Base-by-base conservation (phyloP, 164 flowering plant genomes). In the Annona cherimola region DNA sequence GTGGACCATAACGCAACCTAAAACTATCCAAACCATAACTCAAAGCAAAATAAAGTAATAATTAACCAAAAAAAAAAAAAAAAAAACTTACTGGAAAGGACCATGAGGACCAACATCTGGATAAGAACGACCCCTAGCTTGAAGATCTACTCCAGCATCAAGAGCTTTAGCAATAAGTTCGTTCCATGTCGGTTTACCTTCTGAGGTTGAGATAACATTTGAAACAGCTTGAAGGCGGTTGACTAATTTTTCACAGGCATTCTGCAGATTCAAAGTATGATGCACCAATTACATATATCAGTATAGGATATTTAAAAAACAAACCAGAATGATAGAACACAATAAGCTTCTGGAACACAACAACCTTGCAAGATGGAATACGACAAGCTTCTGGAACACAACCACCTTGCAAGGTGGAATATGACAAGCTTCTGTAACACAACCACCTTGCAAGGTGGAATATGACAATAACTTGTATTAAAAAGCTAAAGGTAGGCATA, bases 121-220 rank as follows among this genome's bases (percentile, higher is more conserved):
- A 54, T 68, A 68, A 40, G 50, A 60, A 26, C 70, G 70, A 3
- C 70, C 70, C 35, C 70, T 45, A 46, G 70, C 61, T 68, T 68
- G 70, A 68, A 68, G 70, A 61, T 68, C 70, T 40, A 68, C 61
- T 45, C 70, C 70, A 50, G 70, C 60, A 68, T 50, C 70, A 68
- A 68, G 70, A 50, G 70, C 70, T 8, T 46, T 46, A 20, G 70
- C n/a, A 68, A 68, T 68, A 9, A 68, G 70, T 42, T 68, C 70
- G 26, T 26, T 60, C 70, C 70, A 68, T 20, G 61, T 68, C 26
- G 70, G 61, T 68, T 68, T 68, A 41, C 70, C 70, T 68, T 50
- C 61, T 4, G 59, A 40, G 11, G 60, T 44, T 68, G 70, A 26
- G 26, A 68, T 46, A 42, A 68, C 61, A 9, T 35, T n/a, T 45